phyloP scores from a whole-genome alignment of 768 basidiomycete species.

The Xerocomellus intermedius region DNA sequence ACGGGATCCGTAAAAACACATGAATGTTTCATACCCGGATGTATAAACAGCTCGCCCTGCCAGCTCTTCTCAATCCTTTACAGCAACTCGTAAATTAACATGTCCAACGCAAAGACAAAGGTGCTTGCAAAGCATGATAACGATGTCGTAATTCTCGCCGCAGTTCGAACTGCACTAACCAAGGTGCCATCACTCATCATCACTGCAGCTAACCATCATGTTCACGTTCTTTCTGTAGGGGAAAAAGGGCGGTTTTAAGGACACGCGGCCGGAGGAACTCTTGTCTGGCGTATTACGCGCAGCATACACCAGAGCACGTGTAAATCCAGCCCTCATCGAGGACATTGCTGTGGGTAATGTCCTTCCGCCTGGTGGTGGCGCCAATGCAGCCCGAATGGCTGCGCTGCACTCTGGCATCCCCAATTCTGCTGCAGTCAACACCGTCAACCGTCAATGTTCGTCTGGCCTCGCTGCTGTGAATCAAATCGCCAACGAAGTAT shows the following conservation, averaged over 20 bases:
- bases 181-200: conserved; percentile 50
- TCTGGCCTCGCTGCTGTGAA: conserved; percentile 81
- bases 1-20: conserved; percentile 21
- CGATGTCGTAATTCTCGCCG: conserved; percentile 89
- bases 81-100: conserved; percentile 8
- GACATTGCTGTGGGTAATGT: conserved; percentile 88
- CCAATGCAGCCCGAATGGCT: conserved; percentile 80
- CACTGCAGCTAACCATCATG: not conserved
- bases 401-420: conserved; percentile 85
- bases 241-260: conserved; percentile 88
- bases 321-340: conserved; percentile 82
- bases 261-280: conserved; percentile 81
- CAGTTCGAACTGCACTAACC: conserved; percentile 88
- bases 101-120: conserved; percentile 47
- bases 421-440: conserved; percentile 67
- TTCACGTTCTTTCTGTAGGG: conserved; percentile 42
- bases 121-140: conserved; percentile 72
- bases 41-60: conserved; percentile 15
- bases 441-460: conserved; percentile 90
- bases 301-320: conserved; percentile 60
- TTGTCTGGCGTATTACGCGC: conserved; percentile 75
- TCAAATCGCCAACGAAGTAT: conserved; percentile 80
- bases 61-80: not conserved
- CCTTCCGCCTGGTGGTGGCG: conserved; percentile 83
- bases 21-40: conserved; percentile 15